Conservation (phyloP, 176 grass and related monocot genomes). For the Pharus latifolius region DNA sequence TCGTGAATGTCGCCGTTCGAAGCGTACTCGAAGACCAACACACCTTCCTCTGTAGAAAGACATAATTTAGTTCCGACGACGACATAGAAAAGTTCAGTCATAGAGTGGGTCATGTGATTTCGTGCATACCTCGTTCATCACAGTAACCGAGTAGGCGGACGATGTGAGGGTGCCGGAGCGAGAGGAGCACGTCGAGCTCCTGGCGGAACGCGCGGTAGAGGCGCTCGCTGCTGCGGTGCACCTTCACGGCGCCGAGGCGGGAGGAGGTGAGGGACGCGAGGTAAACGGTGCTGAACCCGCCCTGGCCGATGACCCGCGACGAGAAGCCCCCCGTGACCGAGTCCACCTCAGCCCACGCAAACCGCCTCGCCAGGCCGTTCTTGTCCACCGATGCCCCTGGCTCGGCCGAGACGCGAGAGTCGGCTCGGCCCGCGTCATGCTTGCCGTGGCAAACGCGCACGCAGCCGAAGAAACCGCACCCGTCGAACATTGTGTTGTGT, state of each 20-base stretch:
- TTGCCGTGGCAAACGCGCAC: constrained; percentile 1
- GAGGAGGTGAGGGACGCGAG: constrained; percentile 43
- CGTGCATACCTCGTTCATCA: constrained; percentile 54
- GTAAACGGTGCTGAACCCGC: constrained; percentile 75
- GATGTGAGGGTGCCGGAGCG: constrained; percentile 46
- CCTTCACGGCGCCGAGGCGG: constrained; percentile 53
- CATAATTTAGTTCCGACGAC: background rate
- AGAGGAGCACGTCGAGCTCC: constrained; percentile 49
- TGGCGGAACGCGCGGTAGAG: constrained; percentile 46
- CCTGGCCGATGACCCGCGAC: constrained; percentile 60
- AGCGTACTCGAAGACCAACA: constrained; percentile 52
- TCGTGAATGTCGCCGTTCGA: constrained; percentile 52
- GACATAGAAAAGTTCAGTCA: background rate
- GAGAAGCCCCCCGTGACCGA: constrained; percentile 46
- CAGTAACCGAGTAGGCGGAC: constrained; percentile 61
- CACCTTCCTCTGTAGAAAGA: constrained; percentile 38
- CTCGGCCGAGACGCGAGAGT: constrained; percentile 38
- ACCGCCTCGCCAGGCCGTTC: constrained; percentile 1
- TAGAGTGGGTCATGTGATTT: too few species aligned
- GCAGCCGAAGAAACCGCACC: constrained; percentile 28
- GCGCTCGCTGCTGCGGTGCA: constrained; percentile 61
- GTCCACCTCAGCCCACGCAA: constrained; percentile 48
- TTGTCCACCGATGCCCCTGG: background rate
- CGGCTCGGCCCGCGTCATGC: background rate
- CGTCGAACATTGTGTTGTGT: constrained; percentile 13